Evolutionary conservation across 257 asterid genomes (phyloP).

Genomic region (Apocynum venetum): DNA sequence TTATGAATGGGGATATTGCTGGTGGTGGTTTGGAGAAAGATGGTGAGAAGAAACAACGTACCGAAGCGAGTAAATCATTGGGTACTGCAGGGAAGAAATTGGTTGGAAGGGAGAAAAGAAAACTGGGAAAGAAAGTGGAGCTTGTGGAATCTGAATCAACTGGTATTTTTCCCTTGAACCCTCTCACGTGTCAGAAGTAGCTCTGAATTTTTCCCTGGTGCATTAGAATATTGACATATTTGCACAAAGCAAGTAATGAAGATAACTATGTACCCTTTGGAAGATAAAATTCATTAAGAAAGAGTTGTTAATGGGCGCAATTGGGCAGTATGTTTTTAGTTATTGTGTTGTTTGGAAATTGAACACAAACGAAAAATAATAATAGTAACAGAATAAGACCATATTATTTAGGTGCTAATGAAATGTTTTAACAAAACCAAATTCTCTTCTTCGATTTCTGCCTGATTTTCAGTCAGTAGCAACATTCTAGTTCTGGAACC

Average conservation of each 20-base stretch:
- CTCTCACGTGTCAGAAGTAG: not conserved
- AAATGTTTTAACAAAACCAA: not conserved
- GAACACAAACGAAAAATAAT: not conserved
- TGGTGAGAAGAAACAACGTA: conserved; percentile 7
- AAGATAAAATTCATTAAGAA: not conserved
- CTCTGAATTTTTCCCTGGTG: not conserved
- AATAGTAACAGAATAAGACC: not conserved
- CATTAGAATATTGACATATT: not conserved
- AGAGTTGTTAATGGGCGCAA: not conserved
- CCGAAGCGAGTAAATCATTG: conserved; percentile 25
- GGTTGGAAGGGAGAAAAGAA: not conserved
- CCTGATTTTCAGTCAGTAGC: not conserved
- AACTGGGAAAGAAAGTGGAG: conserved; percentile 2
- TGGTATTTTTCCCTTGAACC: not conserved
- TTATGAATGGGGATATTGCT: conserved; percentile 25
- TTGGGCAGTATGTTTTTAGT: no score
- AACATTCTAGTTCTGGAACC: not conserved
- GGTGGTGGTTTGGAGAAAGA: conserved; percentile 17
- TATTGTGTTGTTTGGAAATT: not conserved
- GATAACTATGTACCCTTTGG: not conserved
- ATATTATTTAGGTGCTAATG: not conserved
- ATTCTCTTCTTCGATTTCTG: not conserved
- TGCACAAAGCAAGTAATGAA: not conserved
- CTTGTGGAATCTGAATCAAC: conserved; percentile 1
- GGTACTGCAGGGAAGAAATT: conserved; percentile 25